Conservation (phyloP, 768 basidiomycete genomes). For the Royoungia palumana region DNA sequence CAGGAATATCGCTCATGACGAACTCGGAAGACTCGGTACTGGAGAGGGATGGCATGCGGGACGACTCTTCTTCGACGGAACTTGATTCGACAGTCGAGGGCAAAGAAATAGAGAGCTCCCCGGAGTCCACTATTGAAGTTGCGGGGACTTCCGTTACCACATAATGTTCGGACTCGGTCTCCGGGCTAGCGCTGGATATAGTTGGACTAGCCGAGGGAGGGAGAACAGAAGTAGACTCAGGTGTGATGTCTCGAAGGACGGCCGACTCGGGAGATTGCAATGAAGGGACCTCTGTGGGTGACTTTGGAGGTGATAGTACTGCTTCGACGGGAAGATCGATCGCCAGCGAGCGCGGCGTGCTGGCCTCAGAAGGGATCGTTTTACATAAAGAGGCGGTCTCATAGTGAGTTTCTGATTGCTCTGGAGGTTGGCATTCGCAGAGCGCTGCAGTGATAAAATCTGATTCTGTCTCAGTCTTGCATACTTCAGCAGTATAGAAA, state of each 20-base stretch:
- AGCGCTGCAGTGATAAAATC: slow-evolving; percentile 48
- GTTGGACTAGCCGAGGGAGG: slow-evolving; percentile 32
- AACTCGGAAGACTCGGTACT: slow-evolving; percentile 41
- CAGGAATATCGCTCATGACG: slow-evolving; percentile 24
- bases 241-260: slow-evolving; percentile 14
- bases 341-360: slow-evolving; percentile 36
- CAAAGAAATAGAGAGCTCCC: slow-evolving; percentile 23
- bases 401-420: slow-evolving; percentile 46
- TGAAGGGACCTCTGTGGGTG: slow-evolving; percentile 27
- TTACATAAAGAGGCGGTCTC: slow-evolving; percentile 45
- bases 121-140: slow-evolving; percentile 19
- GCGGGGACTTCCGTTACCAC: slow-evolving; percentile 9
- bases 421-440: slow-evolving; percentile 31
- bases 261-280: slow-evolving; percentile 27
- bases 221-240: slow-evolving; percentile 39
- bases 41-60: slow-evolving; percentile 37
- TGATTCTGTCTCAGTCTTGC: slow-evolving; percentile 33
- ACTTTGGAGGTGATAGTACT: slow-evolving; percentile 25
- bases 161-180: slow-evolving; percentile 19
- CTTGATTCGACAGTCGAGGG: slow-evolving; percentile 33
- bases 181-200: slow-evolving; percentile 17
- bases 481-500: slow-evolving; percentile 43
- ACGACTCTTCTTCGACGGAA: slow-evolving; percentile 27
- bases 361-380: slow-evolving; percentile 36
- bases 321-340: slow-evolving; percentile 28